A percentile compares a stretch with the other conserved stretches of the same genome.
These are phyloP conservation scores for Penicillium thymicola DNA, from an alignment of 2,329 filamentous ascomycete species.

Conservation along the genomic window DNA sequence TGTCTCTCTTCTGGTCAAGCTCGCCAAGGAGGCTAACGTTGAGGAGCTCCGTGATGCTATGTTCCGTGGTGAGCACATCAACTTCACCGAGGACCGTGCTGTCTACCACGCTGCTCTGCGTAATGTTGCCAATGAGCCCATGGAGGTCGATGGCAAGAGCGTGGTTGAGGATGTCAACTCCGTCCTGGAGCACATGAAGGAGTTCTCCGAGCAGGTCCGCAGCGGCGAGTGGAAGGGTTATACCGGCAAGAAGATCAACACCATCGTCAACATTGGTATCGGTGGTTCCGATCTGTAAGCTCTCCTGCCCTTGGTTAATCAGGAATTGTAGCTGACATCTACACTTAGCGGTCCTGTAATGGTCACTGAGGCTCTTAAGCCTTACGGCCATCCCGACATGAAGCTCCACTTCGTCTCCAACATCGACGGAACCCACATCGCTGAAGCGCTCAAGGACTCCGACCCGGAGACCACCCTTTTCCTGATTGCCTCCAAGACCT, in stretches of 20 bases:
- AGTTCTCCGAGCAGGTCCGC: conserved; percentile 91
- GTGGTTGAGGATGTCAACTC: conserved; percentile 91
- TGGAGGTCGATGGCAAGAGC: conserved; percentile 84
- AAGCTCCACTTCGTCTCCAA: conserved; percentile 98
- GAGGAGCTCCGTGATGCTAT: conserved; percentile 95
- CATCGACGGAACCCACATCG: conserved; percentile 97
- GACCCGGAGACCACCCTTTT: conserved; percentile 98
- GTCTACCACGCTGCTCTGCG: conserved; percentile 94
- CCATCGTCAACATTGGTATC: conserved; percentile 95
- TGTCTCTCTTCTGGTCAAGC: conserved; percentile 76
- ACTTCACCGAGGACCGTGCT: conserved; percentile 95
- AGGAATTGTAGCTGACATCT: conserved; percentile 18
- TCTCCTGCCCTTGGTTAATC: not conserved
- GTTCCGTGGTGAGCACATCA: conserved; percentile 98
- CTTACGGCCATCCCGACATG: conserved; percentile 81
- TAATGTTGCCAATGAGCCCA: conserved; percentile 77
- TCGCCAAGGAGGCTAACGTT: conserved; percentile 85
- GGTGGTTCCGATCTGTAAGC: conserved; percentile 96
- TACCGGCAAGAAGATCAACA: conserved; percentile 95
- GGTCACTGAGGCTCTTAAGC: conserved; percentile 96
- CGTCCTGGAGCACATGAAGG: conserved; percentile 95
- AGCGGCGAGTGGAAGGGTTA: conserved; percentile 96
- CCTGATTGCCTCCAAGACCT: conserved; percentile 97
- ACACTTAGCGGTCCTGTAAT: conserved; percentile 80
- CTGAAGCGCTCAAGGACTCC: conserved; percentile 82